These are phyloP conservation scores for Saturnispora hagleri DNA, from an alignment of 805 yeast genomes.

Conservation along the genomic window DNA sequence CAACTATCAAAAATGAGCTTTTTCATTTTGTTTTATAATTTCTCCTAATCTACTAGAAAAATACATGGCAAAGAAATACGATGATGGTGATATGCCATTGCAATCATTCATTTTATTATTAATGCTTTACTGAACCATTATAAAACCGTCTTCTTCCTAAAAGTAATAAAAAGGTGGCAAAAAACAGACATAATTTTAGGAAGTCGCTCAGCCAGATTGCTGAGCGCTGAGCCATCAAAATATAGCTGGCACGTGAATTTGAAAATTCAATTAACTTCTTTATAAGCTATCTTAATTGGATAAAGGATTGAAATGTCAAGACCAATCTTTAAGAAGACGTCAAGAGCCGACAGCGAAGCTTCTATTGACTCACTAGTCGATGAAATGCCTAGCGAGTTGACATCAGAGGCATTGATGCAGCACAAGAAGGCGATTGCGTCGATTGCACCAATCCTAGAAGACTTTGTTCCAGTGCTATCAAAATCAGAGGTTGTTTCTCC, in stretches of 20 bases:
- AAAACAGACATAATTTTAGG: neutral
- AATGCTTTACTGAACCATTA: neutral
- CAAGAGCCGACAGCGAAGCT: neutral
- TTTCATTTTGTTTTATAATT: too few relatives aligned
- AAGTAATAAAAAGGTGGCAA: neutral
- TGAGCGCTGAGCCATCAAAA: neutral
- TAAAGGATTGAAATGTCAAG: neutral
- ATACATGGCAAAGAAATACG: too few relatives aligned
- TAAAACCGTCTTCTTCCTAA: neutral
- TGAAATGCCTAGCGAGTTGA: slow-evolving; percentile 21
- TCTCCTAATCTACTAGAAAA: too few relatives aligned
- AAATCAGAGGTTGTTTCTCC: slow-evolving; percentile 30
- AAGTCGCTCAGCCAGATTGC: neutral
- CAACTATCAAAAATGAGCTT: too few relatives aligned
- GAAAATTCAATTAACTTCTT: neutral
- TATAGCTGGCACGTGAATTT: neutral
- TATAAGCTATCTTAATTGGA: neutral
- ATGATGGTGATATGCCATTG: too few relatives aligned
- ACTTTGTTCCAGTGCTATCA: slow-evolving; percentile 65
- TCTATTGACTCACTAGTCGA: slow-evolving; percentile 11
- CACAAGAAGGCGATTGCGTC: slow-evolving; percentile 62
- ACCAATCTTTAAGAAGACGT: neutral
- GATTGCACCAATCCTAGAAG: slow-evolving; percentile 65
- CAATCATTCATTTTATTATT: too few relatives aligned
- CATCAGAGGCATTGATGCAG: slow-evolving; percentile 26